Conservation (phyloP, 768 basidiomycete species). For the Panellus pusillus region DNA sequence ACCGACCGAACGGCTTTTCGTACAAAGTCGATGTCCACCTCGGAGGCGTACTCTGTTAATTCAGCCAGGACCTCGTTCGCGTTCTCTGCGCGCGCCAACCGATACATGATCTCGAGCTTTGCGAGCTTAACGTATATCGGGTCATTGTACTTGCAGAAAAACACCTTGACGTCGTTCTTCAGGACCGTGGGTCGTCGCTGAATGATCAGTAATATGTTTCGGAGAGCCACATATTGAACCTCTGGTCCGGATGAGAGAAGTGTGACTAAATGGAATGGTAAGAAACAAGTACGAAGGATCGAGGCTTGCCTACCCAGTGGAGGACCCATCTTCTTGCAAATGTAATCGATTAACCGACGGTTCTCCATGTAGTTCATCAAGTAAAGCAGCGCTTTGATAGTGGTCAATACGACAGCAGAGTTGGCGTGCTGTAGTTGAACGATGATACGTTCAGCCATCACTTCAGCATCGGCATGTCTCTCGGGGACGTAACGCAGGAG, state of each 20-base stretch:
- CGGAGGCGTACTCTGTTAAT: slow-evolving; percentile 97
- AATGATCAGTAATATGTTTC: slow-evolving; percentile 96
- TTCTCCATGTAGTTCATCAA: slow-evolving; percentile 99
- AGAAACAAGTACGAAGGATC: slow-evolving; percentile 4
- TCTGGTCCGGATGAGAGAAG: slow-evolving; percentile 95
- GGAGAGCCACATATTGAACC: slow-evolving; percentile 96
- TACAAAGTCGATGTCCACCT: slow-evolving; percentile 98
- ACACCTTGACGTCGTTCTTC: slow-evolving; percentile 97
- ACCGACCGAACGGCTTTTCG: slow-evolving; percentile 97
- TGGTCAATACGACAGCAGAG: slow-evolving; percentile 98
- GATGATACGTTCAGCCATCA: slow-evolving; percentile 93
- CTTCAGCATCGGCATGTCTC: slow-evolving; percentile 81
- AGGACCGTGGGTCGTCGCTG: slow-evolving; percentile 90
- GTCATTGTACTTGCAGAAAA: slow-evolving; percentile 99
- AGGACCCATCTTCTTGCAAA: slow-evolving; percentile 98
- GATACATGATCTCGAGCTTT: slow-evolving; percentile 98
- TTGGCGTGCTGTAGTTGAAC: slow-evolving; percentile 97
- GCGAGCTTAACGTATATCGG: slow-evolving; percentile 99
- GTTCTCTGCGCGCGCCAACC: slow-evolving; percentile 93
- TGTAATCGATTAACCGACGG: slow-evolving; percentile 77
- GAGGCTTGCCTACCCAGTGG: slow-evolving; percentile 70
- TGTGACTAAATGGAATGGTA: slow-evolving; percentile 59
- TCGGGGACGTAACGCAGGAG: slow-evolving; percentile 94
- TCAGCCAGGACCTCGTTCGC: slow-evolving; percentile 91
- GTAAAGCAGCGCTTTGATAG: slow-evolving; percentile 93